Evolutionary conservation across 1,139 yeast species (phyloP), one percentile per base, ranked within the genome.

Genomic region (Blastobotrys arbuscula): DNA sequence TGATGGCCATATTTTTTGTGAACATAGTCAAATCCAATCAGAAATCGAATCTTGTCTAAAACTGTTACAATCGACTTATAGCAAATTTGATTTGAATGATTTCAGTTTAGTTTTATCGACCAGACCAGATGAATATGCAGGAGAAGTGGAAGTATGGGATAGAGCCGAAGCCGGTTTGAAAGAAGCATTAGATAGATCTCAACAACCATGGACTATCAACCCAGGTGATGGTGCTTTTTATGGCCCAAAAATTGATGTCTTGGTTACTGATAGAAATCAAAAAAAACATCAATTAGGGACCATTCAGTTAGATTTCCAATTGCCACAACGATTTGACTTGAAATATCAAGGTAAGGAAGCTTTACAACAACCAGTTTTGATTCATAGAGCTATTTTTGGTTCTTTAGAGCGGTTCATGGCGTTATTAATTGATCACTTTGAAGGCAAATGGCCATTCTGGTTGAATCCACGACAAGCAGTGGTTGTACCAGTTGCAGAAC

Each of bases 361-460:
- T 2, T 24, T 45, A 39, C 53, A 21, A 50, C 37, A 44, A 6
- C 99, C 99, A 1, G 92, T 92, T 33, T 81, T 92, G 85, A 79
- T 92, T 31, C 99, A 92, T 62, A 76, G 99, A 50, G 98, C 98
- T 0, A 89, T 92, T 2, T 86, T 88, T 61, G 99, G 99, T 0
- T 87, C 96, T 0, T 75, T 92, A 21, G 98, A 92, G 66, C 76
- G 99, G 57, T 90, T 92, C 66, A 73, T 92, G 66, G 97, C 97
- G 2, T 79, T 94, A 55, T 72, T 92, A 52, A 79, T 90, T 44
- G 98, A 94, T 64, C 96, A 90, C 59, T 90, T 81, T 65, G 79
- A 79, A 50, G 99, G 98, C 0, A 84, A 84, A 58, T 92, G 99
- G 98, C 99, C 99, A 12, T 92, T 94, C 64, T 92, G 98, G 98